Evolutionary conservation across 139 green algal genomes (phyloP), one percentile per base, ranked within the genome.

Genomic region (Chlamydomonas schloesseri): DNA sequence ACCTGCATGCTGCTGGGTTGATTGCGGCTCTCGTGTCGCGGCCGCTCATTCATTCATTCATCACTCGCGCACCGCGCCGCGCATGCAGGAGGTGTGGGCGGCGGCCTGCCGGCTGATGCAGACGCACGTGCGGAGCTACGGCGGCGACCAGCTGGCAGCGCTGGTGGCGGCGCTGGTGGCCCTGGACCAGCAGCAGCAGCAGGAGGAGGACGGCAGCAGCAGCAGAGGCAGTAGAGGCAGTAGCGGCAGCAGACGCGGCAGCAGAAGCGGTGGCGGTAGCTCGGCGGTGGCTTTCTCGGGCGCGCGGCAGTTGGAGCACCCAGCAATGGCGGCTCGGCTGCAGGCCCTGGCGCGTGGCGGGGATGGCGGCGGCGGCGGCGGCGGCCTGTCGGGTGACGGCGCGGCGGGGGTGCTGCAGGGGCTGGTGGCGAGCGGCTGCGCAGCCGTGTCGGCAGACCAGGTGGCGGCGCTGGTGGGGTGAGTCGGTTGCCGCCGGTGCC

Each of bases 251-350:
- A 5, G 33, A 2, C 0, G 26, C 33, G 34, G 31, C 55, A 29
- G 57, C 57, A 11, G 37, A 23, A 36, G 3, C 36, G 36, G 47
- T 15, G 74, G 74, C 24, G 24, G 68, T 5, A 58, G 34, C 3
- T 11, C 11, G 24, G 24, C 1, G 60, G 14, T 26, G 17, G 17
- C 57, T 4, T 23, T 11, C 60, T 9, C 3, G 60, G 60, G 23
- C 23, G 60, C 17, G 11, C 76, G 46, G 60, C 60, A 83, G 60
- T 37, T 83, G 76, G 53, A 72, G 76, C 60, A 67, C 37, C 76
- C 76, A 2, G 76, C 76, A 26, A 83, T 83, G 76, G 4, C 3
- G 28, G 1, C 1, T 8, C 60, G 76, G 60, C 62, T 83, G 36
- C 76, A 46, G 60, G 36, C 17, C 17, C 60, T 73, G 34, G 36